These are phyloP conservation scores for Albizia julibrissin DNA, from an alignment of 306 rosid genomes.

Conservation along the genomic window DNA sequence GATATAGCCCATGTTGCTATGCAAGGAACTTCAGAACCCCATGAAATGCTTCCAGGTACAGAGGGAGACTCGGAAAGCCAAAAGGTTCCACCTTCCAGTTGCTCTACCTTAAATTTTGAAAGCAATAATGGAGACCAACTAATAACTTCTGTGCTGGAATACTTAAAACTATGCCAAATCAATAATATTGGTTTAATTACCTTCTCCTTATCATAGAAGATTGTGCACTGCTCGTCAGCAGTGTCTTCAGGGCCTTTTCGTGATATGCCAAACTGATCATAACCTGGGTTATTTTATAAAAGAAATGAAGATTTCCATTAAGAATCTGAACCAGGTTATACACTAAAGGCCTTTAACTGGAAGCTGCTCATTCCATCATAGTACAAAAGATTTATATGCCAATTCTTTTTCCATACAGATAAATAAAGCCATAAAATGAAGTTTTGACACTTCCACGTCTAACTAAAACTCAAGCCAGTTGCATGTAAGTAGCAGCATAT, in stretches of 20 bases:
- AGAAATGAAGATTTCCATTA: constrained; percentile 22
- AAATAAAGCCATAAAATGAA: neutral
- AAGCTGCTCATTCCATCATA: neutral
- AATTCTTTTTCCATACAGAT: neutral
- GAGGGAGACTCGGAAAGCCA: constrained; percentile 99
- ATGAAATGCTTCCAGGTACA: constrained; percentile 95
- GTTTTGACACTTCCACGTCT: neutral
- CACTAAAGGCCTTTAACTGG: constrained; percentile 19
- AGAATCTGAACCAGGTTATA: constrained; percentile 28
- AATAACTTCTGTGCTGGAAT: neutral
- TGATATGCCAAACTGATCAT: constrained; percentile 90
- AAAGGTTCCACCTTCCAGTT: constrained; percentile 97
- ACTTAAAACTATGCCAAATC: constrained; percentile 2
- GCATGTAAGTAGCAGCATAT: neutral
- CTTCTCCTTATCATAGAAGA: constrained; percentile 91
- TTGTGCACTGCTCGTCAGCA: constrained; percentile 88
- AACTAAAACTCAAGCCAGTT: neutral
- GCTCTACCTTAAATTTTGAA: constrained; percentile 70
- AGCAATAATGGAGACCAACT: neutral
- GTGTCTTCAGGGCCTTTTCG: constrained; percentile 82
- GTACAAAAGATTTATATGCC: neutral
- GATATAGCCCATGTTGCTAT: constrained; percentile 99
- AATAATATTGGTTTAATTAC: constrained; percentile 38
- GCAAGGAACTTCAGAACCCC: constrained; percentile 93
- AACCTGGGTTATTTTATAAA: constrained; percentile 53